Conservation (phyloP, 176 grass and related monocot species). For the Rhynchospora breviuscula region DNA sequence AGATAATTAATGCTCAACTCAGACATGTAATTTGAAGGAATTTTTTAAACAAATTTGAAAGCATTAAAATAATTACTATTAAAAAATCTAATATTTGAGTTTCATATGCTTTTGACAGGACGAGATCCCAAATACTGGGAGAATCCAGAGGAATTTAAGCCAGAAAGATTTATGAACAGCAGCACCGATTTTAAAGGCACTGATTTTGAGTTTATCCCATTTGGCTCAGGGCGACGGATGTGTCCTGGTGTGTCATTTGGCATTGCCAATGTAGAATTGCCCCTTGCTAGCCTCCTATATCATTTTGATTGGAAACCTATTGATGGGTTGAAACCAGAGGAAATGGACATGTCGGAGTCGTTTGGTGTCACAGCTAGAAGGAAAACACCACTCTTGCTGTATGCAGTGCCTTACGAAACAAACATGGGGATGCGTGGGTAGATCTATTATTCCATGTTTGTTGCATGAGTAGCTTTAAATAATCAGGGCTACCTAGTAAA, state of each 20-base stretch:
- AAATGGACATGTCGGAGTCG: conserved; percentile 29
- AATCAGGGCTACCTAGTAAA: neutral
- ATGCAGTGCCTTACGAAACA: neutral
- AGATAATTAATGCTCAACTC: too few species aligned
- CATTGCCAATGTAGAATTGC: neutral
- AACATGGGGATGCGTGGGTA: neutral
- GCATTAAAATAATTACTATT: neutral
- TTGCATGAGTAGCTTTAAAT: neutral
- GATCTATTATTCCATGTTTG: too few species aligned
- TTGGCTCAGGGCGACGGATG: conserved; percentile 36
- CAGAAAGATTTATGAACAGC: conserved; percentile 23
- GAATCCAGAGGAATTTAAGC: conserved; percentile 19
- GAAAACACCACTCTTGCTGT: neutral
- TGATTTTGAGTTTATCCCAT: conserved; percentile 26
- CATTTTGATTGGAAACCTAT: conserved; percentile 34
- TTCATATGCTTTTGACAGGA: neutral
- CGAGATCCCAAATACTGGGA: conserved; percentile 31
- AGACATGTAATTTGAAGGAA: too few species aligned
- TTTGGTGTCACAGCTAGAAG: neutral
- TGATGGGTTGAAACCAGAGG: neutral
- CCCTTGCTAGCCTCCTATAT: conserved; percentile 25
- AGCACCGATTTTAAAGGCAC: conserved; percentile 19
- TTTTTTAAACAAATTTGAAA: too few species aligned
- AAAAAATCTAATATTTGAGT: neutral
- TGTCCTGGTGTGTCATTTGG: conserved; percentile 27